These are phyloP conservation scores for Begonia masoniana DNA, from an alignment of 306 rosid genomes.

Conservation along the genomic window DNA sequence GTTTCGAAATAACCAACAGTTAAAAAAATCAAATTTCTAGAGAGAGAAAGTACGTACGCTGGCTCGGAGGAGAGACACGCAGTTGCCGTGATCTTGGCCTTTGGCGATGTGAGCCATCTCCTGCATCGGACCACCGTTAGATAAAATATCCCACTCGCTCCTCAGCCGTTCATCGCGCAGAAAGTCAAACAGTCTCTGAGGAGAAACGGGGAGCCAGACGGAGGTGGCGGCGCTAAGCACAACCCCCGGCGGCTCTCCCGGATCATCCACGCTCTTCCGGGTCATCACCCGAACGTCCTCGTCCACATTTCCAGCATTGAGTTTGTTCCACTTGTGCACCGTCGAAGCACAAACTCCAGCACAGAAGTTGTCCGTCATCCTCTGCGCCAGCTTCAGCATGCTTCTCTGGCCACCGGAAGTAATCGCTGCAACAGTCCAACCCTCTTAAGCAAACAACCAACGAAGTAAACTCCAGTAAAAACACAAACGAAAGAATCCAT, in stretches of 20 bases:
- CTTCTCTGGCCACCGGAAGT: conserved; percentile 58
- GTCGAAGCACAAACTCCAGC: conserved; percentile 87
- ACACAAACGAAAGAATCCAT: too few relatives aligned
- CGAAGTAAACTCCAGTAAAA: too few relatives aligned
- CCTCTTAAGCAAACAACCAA: too few relatives aligned
- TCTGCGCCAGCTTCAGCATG: conserved; percentile 90
- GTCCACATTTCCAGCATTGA: conserved; percentile 41
- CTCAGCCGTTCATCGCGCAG: conserved; percentile 74
- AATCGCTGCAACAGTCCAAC: conserved; percentile 16
- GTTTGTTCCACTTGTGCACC: conserved; percentile 86
- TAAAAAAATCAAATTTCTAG: neutral
- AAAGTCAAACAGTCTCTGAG: conserved; percentile 64
- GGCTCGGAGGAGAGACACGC: conserved; percentile 84
- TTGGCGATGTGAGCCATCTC: conserved; percentile 96
- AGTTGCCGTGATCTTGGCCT: conserved; percentile 77
- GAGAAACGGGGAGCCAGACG: conserved; percentile 68
- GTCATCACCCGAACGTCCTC: conserved; percentile 90
- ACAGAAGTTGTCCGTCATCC: conserved; percentile 89
- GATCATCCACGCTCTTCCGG: conserved; percentile 75
- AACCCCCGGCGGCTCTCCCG: conserved; percentile 89
- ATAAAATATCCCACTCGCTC: conserved; percentile 93
- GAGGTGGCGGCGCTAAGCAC: conserved; percentile 94
- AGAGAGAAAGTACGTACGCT: conserved; percentile 25
- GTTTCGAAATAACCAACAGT: neutral
- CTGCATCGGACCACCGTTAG: conserved; percentile 98